phyloP scores from a whole-genome alignment of 129 eudicot genomes.

The Flaveria bidentis region DNA sequence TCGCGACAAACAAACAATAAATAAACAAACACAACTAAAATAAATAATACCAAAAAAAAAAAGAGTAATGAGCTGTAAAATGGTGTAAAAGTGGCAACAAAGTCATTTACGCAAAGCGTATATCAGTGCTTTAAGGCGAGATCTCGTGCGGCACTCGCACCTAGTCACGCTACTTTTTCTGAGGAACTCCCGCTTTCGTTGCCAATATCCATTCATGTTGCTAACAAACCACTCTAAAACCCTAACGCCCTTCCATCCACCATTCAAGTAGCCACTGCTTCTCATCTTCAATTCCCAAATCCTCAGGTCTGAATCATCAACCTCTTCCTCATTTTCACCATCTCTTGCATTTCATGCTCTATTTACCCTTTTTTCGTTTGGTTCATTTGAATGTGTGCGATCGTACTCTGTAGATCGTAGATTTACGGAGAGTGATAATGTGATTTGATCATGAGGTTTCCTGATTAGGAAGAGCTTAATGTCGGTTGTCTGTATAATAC shows the following conservation, averaged over 20 bases:
- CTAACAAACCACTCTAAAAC: background rate
- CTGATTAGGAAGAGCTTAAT: background rate
- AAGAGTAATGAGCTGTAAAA: background rate
- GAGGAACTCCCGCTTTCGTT: conserved; percentile 18
- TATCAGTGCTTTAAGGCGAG: conserved; percentile 38
- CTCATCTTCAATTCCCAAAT: background rate
- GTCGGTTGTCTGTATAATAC: background rate
- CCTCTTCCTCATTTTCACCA: background rate
- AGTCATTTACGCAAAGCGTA: background rate
- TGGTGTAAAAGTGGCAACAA: conserved; percentile 11
- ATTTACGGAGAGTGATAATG: background rate
- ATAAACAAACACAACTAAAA: too few species aligned
- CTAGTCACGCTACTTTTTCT: conserved; percentile 28
- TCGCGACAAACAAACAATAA: too few species aligned
- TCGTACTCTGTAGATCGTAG: background rate
- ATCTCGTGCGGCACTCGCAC: conserved; percentile 40
- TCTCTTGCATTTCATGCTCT: background rate
- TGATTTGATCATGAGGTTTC: background rate
- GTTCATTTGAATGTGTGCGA: conserved; percentile 8
- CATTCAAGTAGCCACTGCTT: background rate
- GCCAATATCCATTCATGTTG: background rate
- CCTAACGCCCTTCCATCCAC: conserved; percentile 10
- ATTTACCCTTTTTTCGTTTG: background rate
- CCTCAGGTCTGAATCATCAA: conserved; percentile 17
- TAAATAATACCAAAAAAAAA: too few species aligned